A percentile compares a stretch with the other conserved stretches of the same genome.
These are phyloP conservation scores for Heliocybe sulcata DNA, from an alignment of 1,284 basidiomycete genomes.

Conservation along the genomic window DNA sequence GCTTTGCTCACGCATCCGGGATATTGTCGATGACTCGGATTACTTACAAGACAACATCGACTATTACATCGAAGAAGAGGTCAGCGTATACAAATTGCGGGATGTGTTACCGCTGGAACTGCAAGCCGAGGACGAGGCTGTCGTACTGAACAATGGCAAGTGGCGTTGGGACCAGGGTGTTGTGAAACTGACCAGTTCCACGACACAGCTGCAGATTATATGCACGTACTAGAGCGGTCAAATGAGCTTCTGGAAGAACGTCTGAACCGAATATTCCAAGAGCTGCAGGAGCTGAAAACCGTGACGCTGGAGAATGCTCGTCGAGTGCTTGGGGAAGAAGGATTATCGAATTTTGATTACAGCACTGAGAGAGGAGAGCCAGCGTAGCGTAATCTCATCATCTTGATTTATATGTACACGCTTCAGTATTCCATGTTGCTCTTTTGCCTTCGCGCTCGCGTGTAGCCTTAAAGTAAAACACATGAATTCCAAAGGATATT, in stretches of 20 bases:
- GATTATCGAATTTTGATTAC: background rate
- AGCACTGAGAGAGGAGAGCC: background rate
- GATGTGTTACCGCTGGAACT: background rate
- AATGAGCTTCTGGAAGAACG: background rate
- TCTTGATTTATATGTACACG: background rate
- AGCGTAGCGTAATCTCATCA: background rate
- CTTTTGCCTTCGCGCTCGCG: background rate
- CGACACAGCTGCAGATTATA: background rate
- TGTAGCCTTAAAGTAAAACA: background rate
- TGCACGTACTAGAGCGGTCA: background rate
- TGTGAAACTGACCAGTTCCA: background rate
- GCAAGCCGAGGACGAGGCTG: conserved; percentile 1
- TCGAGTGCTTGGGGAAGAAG: background rate
- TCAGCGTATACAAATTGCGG: background rate
- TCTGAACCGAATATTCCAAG: background rate
- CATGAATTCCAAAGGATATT: too few species aligned
- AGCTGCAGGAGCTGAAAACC: background rate
- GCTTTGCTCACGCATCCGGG: background rate
- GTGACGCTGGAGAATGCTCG: background rate
- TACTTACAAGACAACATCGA: conserved; percentile 1
- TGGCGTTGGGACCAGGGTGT: background rate
- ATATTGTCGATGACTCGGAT: background rate
- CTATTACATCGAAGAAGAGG: background rate
- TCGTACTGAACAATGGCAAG: background rate
- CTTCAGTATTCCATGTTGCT: background rate